Base-by-base conservation (phyloP, 164 flowering plant genomes). In the Brasenia schreberi region DNA sequence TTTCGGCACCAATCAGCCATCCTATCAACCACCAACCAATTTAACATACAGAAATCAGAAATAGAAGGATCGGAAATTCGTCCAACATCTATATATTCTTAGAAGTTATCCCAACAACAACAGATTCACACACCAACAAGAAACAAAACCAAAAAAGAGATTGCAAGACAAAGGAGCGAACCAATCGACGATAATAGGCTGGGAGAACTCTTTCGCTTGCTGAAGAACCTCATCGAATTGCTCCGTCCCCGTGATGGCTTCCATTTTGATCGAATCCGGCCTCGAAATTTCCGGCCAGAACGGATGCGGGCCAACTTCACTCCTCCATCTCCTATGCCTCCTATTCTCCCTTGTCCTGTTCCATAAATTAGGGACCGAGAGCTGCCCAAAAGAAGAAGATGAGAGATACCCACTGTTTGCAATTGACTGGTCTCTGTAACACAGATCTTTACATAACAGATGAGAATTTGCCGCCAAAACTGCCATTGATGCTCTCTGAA, bases 1-100 rank as follows among this genome's bases (percentile, higher is more conserved):
- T 90, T 93, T 66, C 96, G 75, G 71, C 98, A 93, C 97, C 98
- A 93, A 65, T 76, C 23, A 67, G 98, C 98, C 97, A 88, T 88
- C 98, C 97, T 92, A 66, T 6, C 16, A 10, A 33, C 11, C 14
- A 53, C 19, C 5, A 5, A 66, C 56, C 7, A 27, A 33, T 17
- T 49, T 7, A 19, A 59, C 18, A 43, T n/a, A 7, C 23, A 12
- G 7, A 27, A 68, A 18, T 19, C 0, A 43, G 17, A 7, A 43
- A 17, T 45, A 53, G 6, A 62, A 53, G 14, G 59, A 61, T 4
- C 23, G 45, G 16, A 63, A 12, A 44, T 4, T 11, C 43, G 42
- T 52, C 14, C 6, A 19, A 61, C 17, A 12, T 45, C 60, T 3
- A 69, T 23, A 23, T 23, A 23, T 23, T 23, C 27, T 2, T 23